Percentiles rank a stretch among this genome's conserved stretches.
Conservation (phyloP, 2,329 filamentous ascomycete genomes). For the Penicillium rolfsii region DNA sequence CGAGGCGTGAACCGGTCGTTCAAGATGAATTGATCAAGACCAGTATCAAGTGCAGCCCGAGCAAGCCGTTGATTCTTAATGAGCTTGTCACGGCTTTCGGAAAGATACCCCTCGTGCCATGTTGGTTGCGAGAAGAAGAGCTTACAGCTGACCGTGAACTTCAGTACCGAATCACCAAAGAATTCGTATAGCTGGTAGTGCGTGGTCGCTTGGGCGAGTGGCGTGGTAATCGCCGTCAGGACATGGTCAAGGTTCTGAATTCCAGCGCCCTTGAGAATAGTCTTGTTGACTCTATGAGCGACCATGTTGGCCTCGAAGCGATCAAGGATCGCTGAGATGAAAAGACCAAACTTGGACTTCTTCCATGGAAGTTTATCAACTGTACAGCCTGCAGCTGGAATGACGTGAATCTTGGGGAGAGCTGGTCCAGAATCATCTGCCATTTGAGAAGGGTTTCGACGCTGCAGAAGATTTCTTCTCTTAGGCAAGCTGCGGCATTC, state of each 20-base stretch:
- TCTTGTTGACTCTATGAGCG: conserved; percentile 62
- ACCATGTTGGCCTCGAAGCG: conserved; percentile 68
- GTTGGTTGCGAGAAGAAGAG: conserved; percentile 62
- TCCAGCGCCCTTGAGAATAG: conserved; percentile 56
- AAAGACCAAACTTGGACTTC: conserved; percentile 56
- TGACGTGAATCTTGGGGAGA: conserved; percentile 21
- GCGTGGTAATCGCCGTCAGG: conserved; percentile 70
- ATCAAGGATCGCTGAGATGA: conserved; percentile 74
- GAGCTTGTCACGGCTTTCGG: conserved; percentile 66
- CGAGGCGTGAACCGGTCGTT: conserved; percentile 66
- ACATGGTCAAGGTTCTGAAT: conserved; percentile 62
- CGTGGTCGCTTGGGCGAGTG: conserved; percentile 59
- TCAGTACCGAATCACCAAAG: conserved; percentile 81
- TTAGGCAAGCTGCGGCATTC: conserved; percentile 34
- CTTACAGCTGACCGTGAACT: conserved; percentile 70
- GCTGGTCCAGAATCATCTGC: conserved; percentile 15
- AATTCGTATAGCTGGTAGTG: conserved; percentile 89
- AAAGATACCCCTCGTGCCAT: conserved; percentile 78
- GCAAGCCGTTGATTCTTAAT: conserved; percentile 77
- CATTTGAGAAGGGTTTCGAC: not conserved
- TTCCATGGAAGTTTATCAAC: conserved; percentile 50
- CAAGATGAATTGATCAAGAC: conserved; percentile 74
- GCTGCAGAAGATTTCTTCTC: conserved; percentile 35
- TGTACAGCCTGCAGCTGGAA: conserved; percentile 33
- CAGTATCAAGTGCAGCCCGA: conserved; percentile 63